Evolutionary conservation across 495 filamentous ascomycete genomes (phyloP).

Genomic region (Halenospora varia): DNA sequence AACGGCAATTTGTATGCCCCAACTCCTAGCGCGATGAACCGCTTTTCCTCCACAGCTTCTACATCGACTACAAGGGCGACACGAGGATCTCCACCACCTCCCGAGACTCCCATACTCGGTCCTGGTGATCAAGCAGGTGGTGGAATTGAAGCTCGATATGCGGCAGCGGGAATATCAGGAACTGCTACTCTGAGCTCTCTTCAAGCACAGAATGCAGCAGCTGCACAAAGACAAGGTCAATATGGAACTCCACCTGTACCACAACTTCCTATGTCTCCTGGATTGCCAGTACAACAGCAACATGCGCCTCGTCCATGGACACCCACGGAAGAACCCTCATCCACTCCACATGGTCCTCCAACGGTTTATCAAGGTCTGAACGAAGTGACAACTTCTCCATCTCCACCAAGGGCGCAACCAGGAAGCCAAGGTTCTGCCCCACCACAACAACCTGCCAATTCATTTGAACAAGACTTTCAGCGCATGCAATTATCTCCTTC

Average conservation of each 20-base stretch:
- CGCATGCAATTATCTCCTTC: constrained; percentile 79
- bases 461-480: constrained; percentile 79
- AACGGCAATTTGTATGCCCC: constrained; percentile 17
- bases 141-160: constrained; percentile 85
- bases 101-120: constrained; percentile 86
- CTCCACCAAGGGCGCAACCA: constrained; percentile 28
- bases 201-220: constrained; percentile 79
- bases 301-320: constrained; percentile 79
- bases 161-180: constrained; percentile 82
- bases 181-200: constrained; percentile 74
- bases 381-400: constrained; percentile 41
- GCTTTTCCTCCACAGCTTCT: constrained; percentile 82
- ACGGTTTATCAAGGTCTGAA: constrained; percentile 85
- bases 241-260: constrained; percentile 53
- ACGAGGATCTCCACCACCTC: constrained; percentile 89
- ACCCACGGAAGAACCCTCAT: constrained; percentile 86
- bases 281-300: constrained; percentile 33
- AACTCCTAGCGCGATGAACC: constrained; percentile 50
- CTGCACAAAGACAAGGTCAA: constrained; percentile 68
- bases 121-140: constrained; percentile 64
- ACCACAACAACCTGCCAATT: constrained; percentile 30
- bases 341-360: constrained; percentile 85
- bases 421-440: constrained; percentile 26
- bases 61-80: constrained; percentile 90
- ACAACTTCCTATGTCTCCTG: constrained; percentile 32